Conservation (phyloP, 2,329 filamentous ascomycete species). For the Pseudocercospora crystallina region DNA sequence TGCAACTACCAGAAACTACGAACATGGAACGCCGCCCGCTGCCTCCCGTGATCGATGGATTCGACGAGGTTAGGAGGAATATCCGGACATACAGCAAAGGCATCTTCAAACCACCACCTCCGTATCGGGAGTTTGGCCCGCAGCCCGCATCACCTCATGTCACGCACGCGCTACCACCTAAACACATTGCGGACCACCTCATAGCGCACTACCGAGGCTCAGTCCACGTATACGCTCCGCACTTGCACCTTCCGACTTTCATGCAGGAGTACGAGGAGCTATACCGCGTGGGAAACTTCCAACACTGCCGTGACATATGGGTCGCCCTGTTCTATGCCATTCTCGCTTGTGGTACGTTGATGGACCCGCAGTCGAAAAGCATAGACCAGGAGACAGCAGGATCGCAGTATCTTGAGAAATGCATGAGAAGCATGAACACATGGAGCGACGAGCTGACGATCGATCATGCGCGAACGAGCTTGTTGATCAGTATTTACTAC, state of each 20-base stretch:
- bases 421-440: constrained; percentile 69
- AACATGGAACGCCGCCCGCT: constrained; percentile 60
- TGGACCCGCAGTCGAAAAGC: constrained; percentile 58
- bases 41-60: constrained; percentile 63
- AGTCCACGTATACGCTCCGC: constrained; percentile 77
- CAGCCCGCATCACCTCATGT: constrained; percentile 48
- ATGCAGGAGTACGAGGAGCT: constrained; percentile 72
- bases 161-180: constrained; percentile 62
- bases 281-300: constrained; percentile 65
- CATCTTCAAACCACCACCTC: constrained; percentile 74
- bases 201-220: constrained; percentile 73
- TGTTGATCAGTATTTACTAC: constrained; percentile 75
- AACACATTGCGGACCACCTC: constrained; percentile 68
- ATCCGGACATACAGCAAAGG: constrained; percentile 73
- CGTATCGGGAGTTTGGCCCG: constrained; percentile 58
- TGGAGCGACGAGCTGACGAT: constrained; percentile 78
- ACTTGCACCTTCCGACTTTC: constrained; percentile 86
- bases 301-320: constrained; percentile 67
- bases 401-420: constrained; percentile 68
- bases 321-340: constrained; percentile 78
- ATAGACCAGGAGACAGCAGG: constrained; percentile 57
- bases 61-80: constrained; percentile 70
- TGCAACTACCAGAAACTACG: constrained; percentile 36
- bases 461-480: constrained; percentile 69
- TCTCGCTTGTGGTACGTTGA: constrained; percentile 78